Conservation (phyloP, 1,284 basidiomycete species). For the Heliocybe sulcata region DNA sequence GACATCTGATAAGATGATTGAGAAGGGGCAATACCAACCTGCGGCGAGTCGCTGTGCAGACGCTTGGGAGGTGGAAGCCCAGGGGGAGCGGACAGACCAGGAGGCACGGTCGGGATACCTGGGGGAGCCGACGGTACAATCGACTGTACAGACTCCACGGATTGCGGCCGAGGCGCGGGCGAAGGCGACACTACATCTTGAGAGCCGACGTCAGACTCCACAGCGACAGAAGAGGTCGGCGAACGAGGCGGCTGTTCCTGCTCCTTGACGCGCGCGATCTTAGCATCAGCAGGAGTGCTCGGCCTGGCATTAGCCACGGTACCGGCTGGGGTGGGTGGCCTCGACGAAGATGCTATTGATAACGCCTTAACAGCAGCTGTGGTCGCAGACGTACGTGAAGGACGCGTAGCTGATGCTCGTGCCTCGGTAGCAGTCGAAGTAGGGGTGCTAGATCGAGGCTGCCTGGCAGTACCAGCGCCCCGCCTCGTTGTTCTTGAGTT, state of each 20-base stretch:
- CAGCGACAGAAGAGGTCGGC: conserved; percentile 37
- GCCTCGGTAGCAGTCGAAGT: conserved; percentile 13
- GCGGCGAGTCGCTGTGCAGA: conserved; percentile 43
- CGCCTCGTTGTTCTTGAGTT: conserved; percentile 17
- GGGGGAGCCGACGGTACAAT: conserved; percentile 30
- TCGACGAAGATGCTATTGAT: conserved; percentile 51
- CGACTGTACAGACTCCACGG: conserved; percentile 33
- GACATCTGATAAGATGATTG: conserved; percentile 82
- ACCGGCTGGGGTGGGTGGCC: conserved; percentile 51
- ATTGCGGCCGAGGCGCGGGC: conserved; percentile 27
- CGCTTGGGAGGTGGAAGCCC: conserved; percentile 50
- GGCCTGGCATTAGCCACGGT: conserved; percentile 32
- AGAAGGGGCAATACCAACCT: conserved; percentile 44
- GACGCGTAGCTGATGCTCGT: not conserved
- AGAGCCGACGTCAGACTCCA: conserved; percentile 29
- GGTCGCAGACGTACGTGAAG: conserved; percentile 21
- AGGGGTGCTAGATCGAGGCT: conserved; percentile 21
- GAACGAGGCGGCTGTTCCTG: conserved; percentile 32
- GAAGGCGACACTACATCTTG: conserved; percentile 15
- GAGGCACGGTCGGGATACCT: conserved; percentile 37
- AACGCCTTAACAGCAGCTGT: conserved; percentile 30
- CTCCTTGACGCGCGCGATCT: conserved; percentile 33
- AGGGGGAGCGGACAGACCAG: conserved; percentile 60
- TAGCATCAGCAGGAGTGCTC: conserved; percentile 37
- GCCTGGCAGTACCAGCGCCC: conserved; percentile 13